Percentiles rank a stretch among this genome's conserved stretches.
These are phyloP conservation scores for Diaporthe citrichinensis DNA, from an alignment of 2,329 filamentous ascomycete species.

Conservation along the genomic window DNA sequence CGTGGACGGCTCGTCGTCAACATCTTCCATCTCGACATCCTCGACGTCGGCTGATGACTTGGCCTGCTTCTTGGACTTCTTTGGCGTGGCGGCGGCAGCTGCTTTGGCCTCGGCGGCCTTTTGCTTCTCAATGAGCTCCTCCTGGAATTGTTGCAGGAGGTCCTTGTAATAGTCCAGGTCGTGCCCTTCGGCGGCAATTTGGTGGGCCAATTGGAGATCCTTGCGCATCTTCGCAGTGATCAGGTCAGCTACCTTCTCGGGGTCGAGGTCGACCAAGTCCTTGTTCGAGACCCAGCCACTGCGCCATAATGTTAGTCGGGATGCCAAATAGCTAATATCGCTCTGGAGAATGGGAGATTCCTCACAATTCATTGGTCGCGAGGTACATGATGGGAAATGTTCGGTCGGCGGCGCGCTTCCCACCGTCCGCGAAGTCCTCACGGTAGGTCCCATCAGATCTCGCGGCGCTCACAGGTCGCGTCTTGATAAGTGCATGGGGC, in stretches of 20 bases:
- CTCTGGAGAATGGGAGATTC: conserved; percentile 46
- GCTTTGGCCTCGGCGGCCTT: conserved; percentile 63
- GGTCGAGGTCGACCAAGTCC: conserved; percentile 82
- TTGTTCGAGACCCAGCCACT: conserved; percentile 95
- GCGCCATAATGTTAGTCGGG: conserved; percentile 30
- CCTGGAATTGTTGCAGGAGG: conserved; percentile 78
- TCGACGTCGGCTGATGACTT: conserved; percentile 48
- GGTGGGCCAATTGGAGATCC: conserved; percentile 82
- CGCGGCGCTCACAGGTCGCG: conserved; percentile 86
- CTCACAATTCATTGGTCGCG: conserved; percentile 97
- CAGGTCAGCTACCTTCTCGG: conserved; percentile 77
- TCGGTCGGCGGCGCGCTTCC: conserved; percentile 86
- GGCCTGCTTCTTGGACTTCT: conserved; percentile 63
- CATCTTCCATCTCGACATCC: conserved; percentile 58
- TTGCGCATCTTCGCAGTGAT: conserved; percentile 86
- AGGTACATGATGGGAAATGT: conserved; percentile 97
- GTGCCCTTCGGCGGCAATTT: conserved; percentile 83
- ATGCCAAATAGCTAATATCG: neutral
- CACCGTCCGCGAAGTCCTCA: conserved; percentile 88
- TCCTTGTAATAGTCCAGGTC: conserved; percentile 87
- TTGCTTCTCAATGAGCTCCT: conserved; percentile 74
- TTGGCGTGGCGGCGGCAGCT: conserved; percentile 54
- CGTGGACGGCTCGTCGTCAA: conserved; percentile 62
- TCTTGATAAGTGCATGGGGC: conserved; percentile 80
- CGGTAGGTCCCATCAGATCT: conserved; percentile 88